Evolutionary conservation across 148 eudicot genomes (phyloP).

Genomic region (Simmondsia chinensis): DNA sequence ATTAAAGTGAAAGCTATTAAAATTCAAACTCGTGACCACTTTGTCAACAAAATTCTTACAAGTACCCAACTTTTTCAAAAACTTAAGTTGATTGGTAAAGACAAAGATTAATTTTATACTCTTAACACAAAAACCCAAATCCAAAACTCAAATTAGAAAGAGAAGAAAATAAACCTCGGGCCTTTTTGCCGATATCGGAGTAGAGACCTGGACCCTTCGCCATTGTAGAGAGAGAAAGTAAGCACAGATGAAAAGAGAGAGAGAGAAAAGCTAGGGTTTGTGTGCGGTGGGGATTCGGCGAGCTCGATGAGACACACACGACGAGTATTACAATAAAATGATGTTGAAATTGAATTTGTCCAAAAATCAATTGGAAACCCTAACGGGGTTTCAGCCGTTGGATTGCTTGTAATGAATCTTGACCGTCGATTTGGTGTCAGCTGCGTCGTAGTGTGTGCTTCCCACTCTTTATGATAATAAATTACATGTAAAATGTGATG

Average conservation of each 20-base stretch:
- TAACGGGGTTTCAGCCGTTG: neutral
- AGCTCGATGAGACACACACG: too few relatives aligned
- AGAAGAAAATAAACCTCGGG: constrained; percentile 42
- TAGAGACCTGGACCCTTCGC: constrained; percentile 93
- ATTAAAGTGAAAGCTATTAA: too few relatives aligned
- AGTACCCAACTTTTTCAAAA: too few relatives aligned
- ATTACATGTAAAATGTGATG: too few relatives aligned
- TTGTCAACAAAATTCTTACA: too few relatives aligned
- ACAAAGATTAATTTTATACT: neutral
- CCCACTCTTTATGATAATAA: too few relatives aligned
- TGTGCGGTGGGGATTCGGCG: neutral
- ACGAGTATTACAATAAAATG: neutral
- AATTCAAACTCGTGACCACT: too few relatives aligned
- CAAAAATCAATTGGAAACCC: constrained; percentile 7
- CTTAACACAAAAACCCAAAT: neutral
- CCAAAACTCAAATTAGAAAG: neutral
- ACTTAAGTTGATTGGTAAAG: neutral
- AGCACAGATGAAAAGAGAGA: neutral
- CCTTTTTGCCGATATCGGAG: constrained; percentile 87
- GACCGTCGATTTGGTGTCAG: too few relatives aligned
- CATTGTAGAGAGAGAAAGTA: constrained; percentile 18
- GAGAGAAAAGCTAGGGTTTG: neutral
- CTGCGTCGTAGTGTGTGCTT: too few relatives aligned
- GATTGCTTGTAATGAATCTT: too few relatives aligned
- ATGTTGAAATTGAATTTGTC: neutral